phyloP scores from a whole-genome alignment of 495 filamentous ascomycete genomes.

The Aspergillus carlsbadensis region DNA sequence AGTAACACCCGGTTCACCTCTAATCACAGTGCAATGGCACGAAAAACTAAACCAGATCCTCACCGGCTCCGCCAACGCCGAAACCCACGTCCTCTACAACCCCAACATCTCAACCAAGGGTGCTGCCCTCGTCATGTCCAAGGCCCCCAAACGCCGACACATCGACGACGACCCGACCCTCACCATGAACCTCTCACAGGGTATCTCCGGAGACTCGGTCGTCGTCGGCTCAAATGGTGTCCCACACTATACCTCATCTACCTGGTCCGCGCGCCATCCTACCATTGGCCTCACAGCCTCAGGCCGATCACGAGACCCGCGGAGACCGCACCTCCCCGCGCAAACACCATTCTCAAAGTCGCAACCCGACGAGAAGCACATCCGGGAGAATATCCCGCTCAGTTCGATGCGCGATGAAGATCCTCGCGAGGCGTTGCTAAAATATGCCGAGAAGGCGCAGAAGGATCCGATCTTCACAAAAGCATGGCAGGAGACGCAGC shows the following conservation, averaged over 20 bases:
- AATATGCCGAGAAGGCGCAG: slow-evolving; percentile 92
- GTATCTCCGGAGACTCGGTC: slow-evolving; percentile 80
- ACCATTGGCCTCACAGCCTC: slow-evolving; percentile 73
- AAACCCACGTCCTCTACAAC: slow-evolving; percentile 88
- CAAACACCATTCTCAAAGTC: slow-evolving; percentile 89
- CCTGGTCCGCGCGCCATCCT: slow-evolving; percentile 65
- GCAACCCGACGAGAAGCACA: slow-evolving; percentile 86
- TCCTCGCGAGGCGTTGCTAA: slow-evolving; percentile 87
- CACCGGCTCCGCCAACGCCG: slow-evolving; percentile 85
- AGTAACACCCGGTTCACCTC: slow-evolving; percentile 75
- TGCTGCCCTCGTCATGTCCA: slow-evolving; percentile 85
- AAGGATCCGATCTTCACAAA: slow-evolving; percentile 93
- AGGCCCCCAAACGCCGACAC: slow-evolving; percentile 90
- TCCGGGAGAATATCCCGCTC: slow-evolving; percentile 81
- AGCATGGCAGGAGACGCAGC: slow-evolving; percentile 91
- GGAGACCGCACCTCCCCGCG: slow-evolving; percentile 77
- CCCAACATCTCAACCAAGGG: slow-evolving; percentile 77
- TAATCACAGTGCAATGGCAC: slow-evolving; percentile 89
- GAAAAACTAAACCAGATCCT: slow-evolving; percentile 93
- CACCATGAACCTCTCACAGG: slow-evolving; percentile 76
- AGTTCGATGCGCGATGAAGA: slow-evolving; percentile 97
- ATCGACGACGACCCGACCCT: slow-evolving; percentile 87
- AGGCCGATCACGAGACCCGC: slow-evolving; percentile 75
- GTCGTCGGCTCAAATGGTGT: slow-evolving; percentile 55
- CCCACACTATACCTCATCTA: slow-evolving; percentile 45